Evolutionary conservation across 106 monocot species (phyloP).

Genomic region (Dendrobium chrysotoxum): DNA sequence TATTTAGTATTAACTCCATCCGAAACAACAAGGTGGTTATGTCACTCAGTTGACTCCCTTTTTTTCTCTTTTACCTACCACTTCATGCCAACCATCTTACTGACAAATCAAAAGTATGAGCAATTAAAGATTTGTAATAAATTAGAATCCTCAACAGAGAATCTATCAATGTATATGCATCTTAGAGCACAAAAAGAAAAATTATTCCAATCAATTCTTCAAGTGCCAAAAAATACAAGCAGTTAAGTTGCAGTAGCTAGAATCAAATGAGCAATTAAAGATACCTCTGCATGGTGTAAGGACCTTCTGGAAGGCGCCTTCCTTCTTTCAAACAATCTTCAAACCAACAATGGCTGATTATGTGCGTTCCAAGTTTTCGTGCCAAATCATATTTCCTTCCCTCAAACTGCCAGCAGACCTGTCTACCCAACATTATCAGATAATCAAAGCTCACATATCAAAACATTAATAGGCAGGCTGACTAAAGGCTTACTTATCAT

Average conservation of each 20-base stretch:
- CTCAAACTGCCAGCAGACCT: slow-evolving; percentile 90
- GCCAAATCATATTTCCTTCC: slow-evolving; percentile 81
- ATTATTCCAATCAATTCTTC: neutral
- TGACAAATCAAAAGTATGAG: too few species aligned
- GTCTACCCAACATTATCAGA: neutral
- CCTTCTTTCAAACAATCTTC: slow-evolving; percentile 82
- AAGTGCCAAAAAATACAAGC: neutral
- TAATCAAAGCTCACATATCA: neutral
- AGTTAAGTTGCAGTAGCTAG: neutral
- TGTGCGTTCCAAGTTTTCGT: slow-evolving; percentile 35
- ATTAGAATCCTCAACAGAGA: neutral
- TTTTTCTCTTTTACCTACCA: too few species aligned
- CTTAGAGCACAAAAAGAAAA: neutral
- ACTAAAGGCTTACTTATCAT: too few species aligned
- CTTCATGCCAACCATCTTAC: too few species aligned
- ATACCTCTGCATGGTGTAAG: slow-evolving; percentile 75
- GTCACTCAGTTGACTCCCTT: too few species aligned
- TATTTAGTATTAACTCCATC: too few species aligned
- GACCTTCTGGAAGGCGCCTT: slow-evolving; percentile 60
- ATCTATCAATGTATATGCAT: neutral
- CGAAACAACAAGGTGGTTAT: too few species aligned
- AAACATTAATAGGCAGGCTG: neutral
- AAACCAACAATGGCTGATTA: slow-evolving; percentile 83
- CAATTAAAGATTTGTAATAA: neutral
- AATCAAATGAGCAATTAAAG: slow-evolving; percentile 1